Base-by-base conservation (phyloP, 768 basidiomycete species). In the Lyophyllum shimeji region DNA sequence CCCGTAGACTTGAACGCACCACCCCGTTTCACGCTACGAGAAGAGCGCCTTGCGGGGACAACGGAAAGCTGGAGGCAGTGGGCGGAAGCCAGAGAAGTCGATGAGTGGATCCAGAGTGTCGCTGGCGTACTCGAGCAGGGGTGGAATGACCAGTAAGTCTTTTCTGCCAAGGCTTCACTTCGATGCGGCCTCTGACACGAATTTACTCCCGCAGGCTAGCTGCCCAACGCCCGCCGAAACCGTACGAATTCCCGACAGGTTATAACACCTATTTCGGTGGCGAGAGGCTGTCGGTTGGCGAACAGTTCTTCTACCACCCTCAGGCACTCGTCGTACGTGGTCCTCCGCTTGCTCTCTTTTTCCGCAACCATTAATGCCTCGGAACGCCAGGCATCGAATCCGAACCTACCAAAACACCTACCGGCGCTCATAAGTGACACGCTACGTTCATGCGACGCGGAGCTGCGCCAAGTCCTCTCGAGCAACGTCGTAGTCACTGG, bases 401-500 rank as follows among this genome's bases (percentile, higher is more conserved):
- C 86, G 11, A 83, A 81, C 58, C 74, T 90, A 25, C 91, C 90
- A 1, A 89, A 89, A 71, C 85, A 82, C 25, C 76, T 98, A 43
- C 85, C 89, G 8, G 74, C 84, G 8, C 77, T 99, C 25, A 86
- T 98, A 44, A 82, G 78, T 50, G 85, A 88, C 56, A 83, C 93
- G 0, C 80, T 98, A 55, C 82, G 86, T 57, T 82, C 90, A 9
- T 93, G 91, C 71, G 97, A 99, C 63, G 86, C 90, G 0, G 97
- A 99, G 69, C 74, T 98, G 53, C 89, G 95, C 25, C 89, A 92
- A 56, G 87, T 90, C 18, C 84, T 99, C 24, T 82, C 96, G 67
- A 85, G 89, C 58, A 98, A 98, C 65, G 87, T 99, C 50, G 95
- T 99, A 46, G 83, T 98, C 45, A 91, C 93, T n/a, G 97, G 97